phyloP scores from a whole-genome alignment of 805 yeast species.

The Wickerhamiella allomyrinae region DNA sequence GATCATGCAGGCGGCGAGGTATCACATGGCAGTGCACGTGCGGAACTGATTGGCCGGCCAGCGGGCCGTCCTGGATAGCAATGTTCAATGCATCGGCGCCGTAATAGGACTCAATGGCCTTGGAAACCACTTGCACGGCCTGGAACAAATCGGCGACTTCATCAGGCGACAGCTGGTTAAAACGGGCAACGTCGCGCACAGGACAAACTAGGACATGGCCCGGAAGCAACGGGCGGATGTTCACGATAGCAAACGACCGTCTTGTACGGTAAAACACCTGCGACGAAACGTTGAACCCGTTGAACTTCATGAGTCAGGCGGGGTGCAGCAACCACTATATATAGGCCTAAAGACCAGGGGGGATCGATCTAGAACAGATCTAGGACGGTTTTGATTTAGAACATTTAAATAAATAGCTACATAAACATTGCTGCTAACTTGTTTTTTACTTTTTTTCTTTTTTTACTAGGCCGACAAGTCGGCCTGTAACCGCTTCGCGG shows the following conservation, averaged over 20 bases:
- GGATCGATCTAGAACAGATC: no score
- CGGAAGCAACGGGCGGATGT: slow-evolving; percentile 80
- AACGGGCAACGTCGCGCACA: slow-evolving; percentile 45
- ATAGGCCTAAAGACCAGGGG: no score
- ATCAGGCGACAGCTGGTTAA: slow-evolving; percentile 54
- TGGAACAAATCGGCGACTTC: slow-evolving; percentile 65
- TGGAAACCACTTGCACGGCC: slow-evolving; percentile 57
- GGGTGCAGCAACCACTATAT: no score
- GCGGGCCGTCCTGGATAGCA: slow-evolving; percentile 92
- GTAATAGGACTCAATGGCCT: slow-evolving; percentile 49
- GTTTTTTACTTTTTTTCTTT: no score
- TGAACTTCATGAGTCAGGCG: slow-evolving; percentile 17
- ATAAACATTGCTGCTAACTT: no score
- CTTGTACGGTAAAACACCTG: slow-evolving; percentile 39
- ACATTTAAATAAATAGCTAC: no score
- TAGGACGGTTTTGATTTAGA: no score
- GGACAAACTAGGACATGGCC: slow-evolving; percentile 92
- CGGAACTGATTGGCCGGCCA: slow-evolving; percentile 92
- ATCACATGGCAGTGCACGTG: slow-evolving; percentile 90
- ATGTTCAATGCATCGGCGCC: slow-evolving; percentile 75
- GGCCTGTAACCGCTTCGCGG: no score
- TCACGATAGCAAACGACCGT: slow-evolving; percentile 72
- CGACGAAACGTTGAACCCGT: slow-evolving; percentile 21
- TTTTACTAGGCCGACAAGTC: no score
- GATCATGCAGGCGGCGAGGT: slow-evolving; percentile 50